Evolutionary conservation across 192 early-diverging fungal genomes (phyloP).

Genomic region (Coemansia sp.): DNA sequence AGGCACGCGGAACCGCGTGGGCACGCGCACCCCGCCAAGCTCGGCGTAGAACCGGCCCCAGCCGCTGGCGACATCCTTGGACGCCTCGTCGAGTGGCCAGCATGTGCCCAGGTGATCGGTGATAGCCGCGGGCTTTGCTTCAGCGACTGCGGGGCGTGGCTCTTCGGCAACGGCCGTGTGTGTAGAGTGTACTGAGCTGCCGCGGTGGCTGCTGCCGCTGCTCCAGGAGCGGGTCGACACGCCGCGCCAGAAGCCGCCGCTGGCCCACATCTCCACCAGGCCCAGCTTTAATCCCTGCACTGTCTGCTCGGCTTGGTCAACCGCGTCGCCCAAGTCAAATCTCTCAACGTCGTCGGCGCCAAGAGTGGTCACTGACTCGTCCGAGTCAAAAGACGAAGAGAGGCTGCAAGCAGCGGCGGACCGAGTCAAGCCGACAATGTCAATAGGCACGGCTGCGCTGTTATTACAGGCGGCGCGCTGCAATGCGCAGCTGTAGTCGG

Average conservation of each 20-base stretch:
- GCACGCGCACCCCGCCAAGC: slow-evolving; percentile 46
- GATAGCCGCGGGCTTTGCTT: not conserved
- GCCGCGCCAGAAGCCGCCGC: slow-evolving; percentile 37
- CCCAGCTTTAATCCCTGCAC: slow-evolving; percentile 9
- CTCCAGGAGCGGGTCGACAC: slow-evolving; percentile 25
- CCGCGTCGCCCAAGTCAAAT: slow-evolving; percentile 2
- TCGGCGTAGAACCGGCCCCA: slow-evolving; percentile 46
- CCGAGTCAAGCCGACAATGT: slow-evolving; percentile 2
- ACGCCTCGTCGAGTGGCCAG: slow-evolving; percentile 44
- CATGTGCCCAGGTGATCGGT: slow-evolving; percentile 45
- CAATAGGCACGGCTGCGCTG: slow-evolving; percentile 8
- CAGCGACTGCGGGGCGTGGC: not conserved
- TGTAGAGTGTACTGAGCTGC: slow-evolving; percentile 30
- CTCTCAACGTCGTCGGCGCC: not conserved
- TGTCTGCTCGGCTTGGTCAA: slow-evolving; percentile 17
- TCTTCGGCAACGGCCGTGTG: slow-evolving; percentile 14
- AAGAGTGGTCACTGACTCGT: slow-evolving; percentile 31
- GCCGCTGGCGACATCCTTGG: slow-evolving; percentile 11
- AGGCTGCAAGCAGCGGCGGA: slow-evolving; percentile 13
- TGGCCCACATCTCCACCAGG: slow-evolving; percentile 39
- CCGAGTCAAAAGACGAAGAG: slow-evolving; percentile 42
- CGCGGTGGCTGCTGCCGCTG: slow-evolving; percentile 13
- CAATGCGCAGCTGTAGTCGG: slow-evolving; percentile 15
- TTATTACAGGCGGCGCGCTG: not conserved
- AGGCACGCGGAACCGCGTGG: slow-evolving; percentile 48